Evolutionary conservation across 2,329 filamentous ascomycete species (phyloP).

Genomic region (Pezicula neosporulosa): DNA sequence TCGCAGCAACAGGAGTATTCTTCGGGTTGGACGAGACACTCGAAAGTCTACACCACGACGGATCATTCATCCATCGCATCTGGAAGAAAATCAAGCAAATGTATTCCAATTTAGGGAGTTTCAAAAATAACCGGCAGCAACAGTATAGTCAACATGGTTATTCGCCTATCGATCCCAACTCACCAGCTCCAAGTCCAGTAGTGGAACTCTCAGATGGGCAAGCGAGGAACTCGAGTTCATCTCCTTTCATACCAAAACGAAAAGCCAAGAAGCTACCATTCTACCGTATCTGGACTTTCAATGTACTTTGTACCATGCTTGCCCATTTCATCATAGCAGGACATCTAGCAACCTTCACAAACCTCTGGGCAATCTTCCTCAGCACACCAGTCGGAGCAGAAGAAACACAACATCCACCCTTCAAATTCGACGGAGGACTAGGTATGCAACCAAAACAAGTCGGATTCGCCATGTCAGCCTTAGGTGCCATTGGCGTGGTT

Average conservation of each 20-base stretch:
- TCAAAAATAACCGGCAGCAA: neutral
- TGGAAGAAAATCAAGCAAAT: slow-evolving; percentile 12
- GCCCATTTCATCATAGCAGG: slow-evolving; percentile 39
- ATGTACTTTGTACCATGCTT: slow-evolving; percentile 44
- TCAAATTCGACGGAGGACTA: slow-evolving; percentile 57
- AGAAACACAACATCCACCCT: slow-evolving; percentile 12
- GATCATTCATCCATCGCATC: slow-evolving; percentile 20
- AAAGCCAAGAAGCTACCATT: slow-evolving; percentile 3
- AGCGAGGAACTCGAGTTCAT: neutral
- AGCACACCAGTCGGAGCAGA: slow-evolving; percentile 43
- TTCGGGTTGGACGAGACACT: slow-evolving; percentile 20
- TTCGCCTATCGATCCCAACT: neutral
- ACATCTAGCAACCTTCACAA: slow-evolving; percentile 43
- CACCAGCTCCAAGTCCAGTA: neutral
- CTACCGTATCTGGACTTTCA: slow-evolving; percentile 4
- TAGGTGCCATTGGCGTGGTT: slow-evolving; percentile 69
- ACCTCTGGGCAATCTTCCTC: slow-evolving; percentile 55
- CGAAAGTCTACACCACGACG: neutral
- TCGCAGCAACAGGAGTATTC: slow-evolving; percentile 23
- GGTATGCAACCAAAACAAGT: slow-evolving; percentile 66
- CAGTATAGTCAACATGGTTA: slow-evolving; percentile 1
- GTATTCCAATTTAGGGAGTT: too few species aligned
- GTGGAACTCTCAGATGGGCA: slow-evolving; percentile 1
- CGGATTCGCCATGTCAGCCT: slow-evolving; percentile 68
- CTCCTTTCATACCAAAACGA: neutral